A percentile compares a stretch with the other conserved stretches of the same genome.
Conservation (phyloP, 2,329 filamentous ascomycete species). For the Cadophora malorum region DNA sequence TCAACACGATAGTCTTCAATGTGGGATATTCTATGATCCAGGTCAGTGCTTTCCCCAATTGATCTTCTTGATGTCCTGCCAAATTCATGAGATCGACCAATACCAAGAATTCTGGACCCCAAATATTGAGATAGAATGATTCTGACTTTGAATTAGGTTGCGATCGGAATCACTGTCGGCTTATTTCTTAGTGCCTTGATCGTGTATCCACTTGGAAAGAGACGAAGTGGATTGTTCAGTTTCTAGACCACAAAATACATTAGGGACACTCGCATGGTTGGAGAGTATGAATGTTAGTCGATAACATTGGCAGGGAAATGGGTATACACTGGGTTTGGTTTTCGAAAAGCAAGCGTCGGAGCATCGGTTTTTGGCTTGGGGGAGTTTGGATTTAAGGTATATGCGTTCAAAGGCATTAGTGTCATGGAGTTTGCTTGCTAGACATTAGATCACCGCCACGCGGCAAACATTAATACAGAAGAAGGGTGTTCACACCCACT, state of each 20-base stretch:
- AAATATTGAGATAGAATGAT: background rate
- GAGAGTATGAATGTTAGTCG: slow-evolving; percentile 3
- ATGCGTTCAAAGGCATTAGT: background rate
- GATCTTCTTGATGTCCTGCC: background rate
- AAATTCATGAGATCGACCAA: no score
- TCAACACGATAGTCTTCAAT: slow-evolving; percentile 49
- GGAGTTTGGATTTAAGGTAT: slow-evolving; percentile 6
- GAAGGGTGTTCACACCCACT: background rate
- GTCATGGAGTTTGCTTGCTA: slow-evolving; percentile 16
- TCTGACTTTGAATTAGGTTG: slow-evolving; percentile 35
- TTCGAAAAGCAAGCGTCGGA: slow-evolving; percentile 22
- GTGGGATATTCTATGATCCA: slow-evolving; percentile 22
- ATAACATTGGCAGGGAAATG: background rate
- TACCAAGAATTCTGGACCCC: no score
- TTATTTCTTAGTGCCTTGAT: slow-evolving; percentile 49
- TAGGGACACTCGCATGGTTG: slow-evolving; percentile 10
- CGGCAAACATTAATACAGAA: slow-evolving; percentile 4
- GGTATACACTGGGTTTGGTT: background rate
- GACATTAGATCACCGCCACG: slow-evolving; percentile 17
- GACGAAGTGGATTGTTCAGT: slow-evolving; percentile 50
- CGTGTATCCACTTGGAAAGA: slow-evolving; percentile 51
- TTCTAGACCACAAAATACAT: slow-evolving; percentile 41
- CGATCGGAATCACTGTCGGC: slow-evolving; percentile 52
- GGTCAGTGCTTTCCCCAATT: background rate
- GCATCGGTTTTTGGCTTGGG: slow-evolving; percentile 11